phyloP scores from a whole-genome alignment of 352 stramenopile species.

The Globisporangium heterothallicum region DNA sequence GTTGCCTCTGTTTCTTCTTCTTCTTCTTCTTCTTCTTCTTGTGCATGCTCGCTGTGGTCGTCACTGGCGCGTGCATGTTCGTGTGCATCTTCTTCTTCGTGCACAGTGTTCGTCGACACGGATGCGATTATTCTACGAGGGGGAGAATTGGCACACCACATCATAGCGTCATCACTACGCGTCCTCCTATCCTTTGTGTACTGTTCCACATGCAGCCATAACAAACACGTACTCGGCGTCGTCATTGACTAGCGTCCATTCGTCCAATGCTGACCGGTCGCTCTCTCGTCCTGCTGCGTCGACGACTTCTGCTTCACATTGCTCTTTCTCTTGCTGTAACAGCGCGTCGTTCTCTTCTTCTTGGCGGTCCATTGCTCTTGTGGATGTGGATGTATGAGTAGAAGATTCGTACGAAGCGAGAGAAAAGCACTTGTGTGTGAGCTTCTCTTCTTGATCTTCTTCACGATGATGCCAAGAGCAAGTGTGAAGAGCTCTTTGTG shows the following conservation, averaged over 20 bases:
- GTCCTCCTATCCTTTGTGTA: too few relatives aligned
- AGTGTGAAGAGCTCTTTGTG: background rate
- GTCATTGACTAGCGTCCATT: slow-evolving; percentile 70
- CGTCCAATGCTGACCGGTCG: slow-evolving; percentile 24
- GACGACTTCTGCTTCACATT: background rate
- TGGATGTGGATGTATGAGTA: too few relatives aligned
- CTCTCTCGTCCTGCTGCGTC: background rate
- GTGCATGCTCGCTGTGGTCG: background rate
- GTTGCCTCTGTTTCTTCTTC: too few relatives aligned
- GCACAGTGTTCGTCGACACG: slow-evolving; percentile 16
- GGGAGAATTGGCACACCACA: background rate
- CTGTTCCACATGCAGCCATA: background rate
- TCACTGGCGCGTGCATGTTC: too few relatives aligned
- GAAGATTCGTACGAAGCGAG: too few relatives aligned
- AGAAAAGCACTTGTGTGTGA: too few relatives aligned
- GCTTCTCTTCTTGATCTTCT: background rate
- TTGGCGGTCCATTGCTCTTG: background rate
- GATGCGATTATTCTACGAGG: slow-evolving; percentile 38
- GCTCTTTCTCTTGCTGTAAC: background rate
- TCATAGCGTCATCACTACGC: background rate
- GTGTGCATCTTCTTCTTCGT: background rate
- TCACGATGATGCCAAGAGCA: background rate
- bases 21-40: background rate
- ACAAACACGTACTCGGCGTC: slow-evolving; percentile 43
- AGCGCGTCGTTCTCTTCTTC: background rate